Evolutionary conservation across 2,329 filamentous ascomycete genomes (phyloP), one percentile per base, ranked within the genome.

Genomic region (Zymoseptoria pseudotritici): DNA sequence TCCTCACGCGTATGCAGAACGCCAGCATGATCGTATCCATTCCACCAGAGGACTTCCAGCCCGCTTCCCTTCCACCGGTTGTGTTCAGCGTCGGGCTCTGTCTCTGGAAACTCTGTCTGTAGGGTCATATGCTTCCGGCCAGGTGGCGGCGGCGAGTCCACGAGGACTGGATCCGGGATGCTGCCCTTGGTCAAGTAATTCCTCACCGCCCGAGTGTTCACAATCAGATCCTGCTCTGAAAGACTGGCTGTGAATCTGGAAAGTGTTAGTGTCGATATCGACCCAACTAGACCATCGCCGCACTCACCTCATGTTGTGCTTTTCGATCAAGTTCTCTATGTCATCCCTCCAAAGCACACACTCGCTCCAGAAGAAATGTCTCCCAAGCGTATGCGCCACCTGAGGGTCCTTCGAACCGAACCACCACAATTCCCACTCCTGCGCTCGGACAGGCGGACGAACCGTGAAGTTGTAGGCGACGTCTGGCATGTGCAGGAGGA

Each of bases 271-370:
- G 11, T 11, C n/a, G 22, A 13, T 21, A 20, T 19, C 1, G 17
- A 52, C 19, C 50, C 50, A 11, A 11, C 50, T 13, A 50, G 46
- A 20, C 17, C 19, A 52, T 24, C 9, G 6, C 13, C 11, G 7
- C 17, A 46, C 36, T n/a, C 22, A 52, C 19, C 73, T 63, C 53
- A 75, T 71, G 10, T 65, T 61, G 20, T 64, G 58, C 9, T 63
- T 62, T 58, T 72, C 64, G 56, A 73, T 61, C 31, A 73, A 66
- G 17, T 72, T 70, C 31, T 80, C 63, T 53, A 89, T 71, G 62
- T 88, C 84, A 54, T 89, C 84, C 65, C 83, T 84, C 87, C 87
- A 90, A 7, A 88, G 74, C 49, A 88, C 83, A 63, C 87, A 89
- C 65, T 89, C 80, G 24, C 79, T 79, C 88, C 87, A 90, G 73